These are phyloP conservation scores for Phytophthora cryptogea DNA, from an alignment of 352 stramenopile genomes.

Conservation along the genomic window DNA sequence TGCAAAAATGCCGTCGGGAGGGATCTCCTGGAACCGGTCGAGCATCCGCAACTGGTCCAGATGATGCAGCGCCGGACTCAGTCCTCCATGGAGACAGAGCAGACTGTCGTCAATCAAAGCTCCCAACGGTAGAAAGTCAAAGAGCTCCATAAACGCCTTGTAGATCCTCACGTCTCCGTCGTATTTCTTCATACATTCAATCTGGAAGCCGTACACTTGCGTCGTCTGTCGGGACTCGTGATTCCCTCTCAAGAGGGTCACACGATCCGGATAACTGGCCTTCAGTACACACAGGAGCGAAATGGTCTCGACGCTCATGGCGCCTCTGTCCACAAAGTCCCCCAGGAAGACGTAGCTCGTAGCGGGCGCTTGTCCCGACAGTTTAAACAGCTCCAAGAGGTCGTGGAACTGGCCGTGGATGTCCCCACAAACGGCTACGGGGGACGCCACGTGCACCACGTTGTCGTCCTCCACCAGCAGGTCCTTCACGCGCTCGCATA, in stretches of 20 bases:
- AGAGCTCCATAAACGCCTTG: conserved; percentile 81
- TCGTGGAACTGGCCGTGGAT: conserved; percentile 98
- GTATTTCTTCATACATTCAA: conserved; percentile 88
- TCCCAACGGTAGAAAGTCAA: conserved; percentile 80
- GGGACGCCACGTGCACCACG: conserved; percentile 73
- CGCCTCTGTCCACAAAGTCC: conserved; percentile 97
- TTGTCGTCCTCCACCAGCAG: conserved; percentile 82
- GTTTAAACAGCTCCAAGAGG: conserved; percentile 93
- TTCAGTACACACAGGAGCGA: conserved; percentile 91
- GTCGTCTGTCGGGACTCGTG: conserved; percentile 92
- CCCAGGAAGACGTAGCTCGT: conserved; percentile 96
- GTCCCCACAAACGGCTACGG: conserved; percentile 91
- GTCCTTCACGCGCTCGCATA: conserved; percentile 76
- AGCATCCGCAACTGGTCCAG: conserved; percentile 94
- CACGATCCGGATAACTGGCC: conserved; percentile 88
- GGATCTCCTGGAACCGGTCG: conserved; percentile 81
- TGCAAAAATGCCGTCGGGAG: conserved; percentile 73
- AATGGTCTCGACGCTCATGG: conserved; percentile 95
- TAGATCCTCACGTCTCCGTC: conserved; percentile 72
- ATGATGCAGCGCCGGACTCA: conserved; percentile 74
- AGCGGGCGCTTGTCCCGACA: conserved; percentile 86
- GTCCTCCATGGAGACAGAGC: conserved; percentile 67
- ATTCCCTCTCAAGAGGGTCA: conserved; percentile 95
- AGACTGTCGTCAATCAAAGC: conserved; percentile 77
- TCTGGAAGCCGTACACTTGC: conserved; percentile 85